Base-by-base conservation (phyloP, 192 early-diverging fungal genomes). In the Mortierella claussenii region DNA sequence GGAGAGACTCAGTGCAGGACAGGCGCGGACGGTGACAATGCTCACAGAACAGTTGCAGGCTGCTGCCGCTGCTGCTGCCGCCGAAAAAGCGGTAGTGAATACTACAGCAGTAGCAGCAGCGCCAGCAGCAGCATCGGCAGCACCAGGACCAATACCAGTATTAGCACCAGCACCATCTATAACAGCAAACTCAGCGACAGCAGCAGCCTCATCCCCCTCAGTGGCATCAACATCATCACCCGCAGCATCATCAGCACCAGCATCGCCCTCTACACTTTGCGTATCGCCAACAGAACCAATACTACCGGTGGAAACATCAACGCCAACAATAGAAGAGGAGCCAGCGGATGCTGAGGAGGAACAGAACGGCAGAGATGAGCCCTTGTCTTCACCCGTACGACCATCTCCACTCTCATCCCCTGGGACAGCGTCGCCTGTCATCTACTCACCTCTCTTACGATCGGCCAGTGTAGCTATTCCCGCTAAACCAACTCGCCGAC, bases 21-120 rank as follows among this genome's bases (percentile, higher is more conserved):
- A 54, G 2, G 44, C 37, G n/a, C 44, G 51, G 44, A 42, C 44
- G 1, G 68, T 70, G 11, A 54, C 58, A n/a, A 70, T 70, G 59
- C 59, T 70, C 24, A 56, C 68, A 32, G 59, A 62, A 24, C 68
- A 60, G 60, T 37, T 70, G 10, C 58, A 70, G 30, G 58, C 57
- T n/a, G 51, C 45, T 3, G 61, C 61, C n/a, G 60, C 45, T 1
- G 52, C 49, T 4, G 55, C 55, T 11, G 59, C 59, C 5, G 59
- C 59, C 47, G 47, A 47, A 53, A 40, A 32, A 33, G 27, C 50
- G 4, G 17, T 6, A 53, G 24, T 51, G 11, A 51, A 51, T 24
- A 27, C n/a, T 23, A 26, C 8, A 24, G 12, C 2, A 49, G 4
- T 23, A 3, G 23, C n/a, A 49, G 47, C 47, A 49, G 12, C n/a